Evolutionary conservation across 306 rosid genomes (phyloP), one percentile per base, ranked within the genome.

Genomic region (Astragalus glycyphyllos): DNA sequence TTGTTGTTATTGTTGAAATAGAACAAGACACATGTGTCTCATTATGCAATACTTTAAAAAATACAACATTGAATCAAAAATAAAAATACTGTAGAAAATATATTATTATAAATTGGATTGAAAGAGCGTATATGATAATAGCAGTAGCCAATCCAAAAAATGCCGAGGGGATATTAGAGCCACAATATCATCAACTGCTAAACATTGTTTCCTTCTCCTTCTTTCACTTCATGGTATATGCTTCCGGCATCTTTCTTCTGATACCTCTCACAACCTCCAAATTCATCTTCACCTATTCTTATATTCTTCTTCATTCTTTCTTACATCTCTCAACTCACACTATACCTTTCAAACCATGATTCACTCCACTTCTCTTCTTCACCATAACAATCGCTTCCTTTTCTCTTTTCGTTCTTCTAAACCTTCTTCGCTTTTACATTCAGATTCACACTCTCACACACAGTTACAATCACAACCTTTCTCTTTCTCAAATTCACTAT

Each of bases 361-460:
- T 80, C 83, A 58, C 61, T 77, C 85, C 7, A 56, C 84, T 55
- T 79, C 92, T 37, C 72, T 82, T 8, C 76, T 86, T 65, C 90
- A 66, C 64, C 86, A 69, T 14, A 78, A 68, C 76, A 64, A 68
- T 40, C 72, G 69, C 23, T 76, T 80, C 59, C 59, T 74, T 57
- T 87, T 87, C 86, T 46, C 88, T 32, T 75, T 75, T 49, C 8
- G 35, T 4, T 12, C 65, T 42, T 68, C 79, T 60, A 80, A 73
- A 65, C 11, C 85, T 80, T 71, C 85, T 80, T 71, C 69, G 0
- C 23, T 48, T 55, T 56, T 23, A 3, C 70, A 47, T 63, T 50
- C 75, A 23, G 63, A 77, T 15, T 71, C 58, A 1, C 31, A 74
- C 16, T 13, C 72, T 0, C 14, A 67, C 20, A 60, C 77, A 6